Evolutionary conservation across 2,329 filamentous ascomycete genomes (phyloP).

Genomic region (Zymoseptoria passerinii): DNA sequence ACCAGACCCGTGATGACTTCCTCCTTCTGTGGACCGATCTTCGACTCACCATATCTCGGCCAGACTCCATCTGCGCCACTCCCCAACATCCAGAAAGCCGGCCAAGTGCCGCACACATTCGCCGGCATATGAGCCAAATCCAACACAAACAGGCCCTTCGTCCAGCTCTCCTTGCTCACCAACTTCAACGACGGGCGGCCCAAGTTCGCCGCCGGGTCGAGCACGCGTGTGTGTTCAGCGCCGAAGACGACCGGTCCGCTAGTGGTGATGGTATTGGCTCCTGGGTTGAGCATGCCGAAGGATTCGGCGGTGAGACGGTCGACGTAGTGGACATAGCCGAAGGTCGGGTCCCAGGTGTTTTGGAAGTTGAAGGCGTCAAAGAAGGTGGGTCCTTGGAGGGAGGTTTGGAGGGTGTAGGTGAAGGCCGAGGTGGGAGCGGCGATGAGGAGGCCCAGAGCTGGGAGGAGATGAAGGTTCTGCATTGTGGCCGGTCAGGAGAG

Average conservation of each 20-base stretch:
- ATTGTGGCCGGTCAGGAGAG: neutral
- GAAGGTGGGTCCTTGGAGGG: constrained; percentile 20
- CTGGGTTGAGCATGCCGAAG: constrained; percentile 19
- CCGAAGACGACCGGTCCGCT: constrained; percentile 29
- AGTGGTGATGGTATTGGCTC: constrained; percentile 16
- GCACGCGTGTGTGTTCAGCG: constrained; percentile 35
- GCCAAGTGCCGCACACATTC: constrained; percentile 33
- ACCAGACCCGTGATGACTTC: neutral
- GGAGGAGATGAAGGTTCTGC: neutral
- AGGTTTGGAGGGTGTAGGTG: constrained; percentile 10
- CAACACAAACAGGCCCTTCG: constrained; percentile 33
- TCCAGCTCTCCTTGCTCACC: constrained; percentile 31
- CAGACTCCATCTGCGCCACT: constrained; percentile 38
- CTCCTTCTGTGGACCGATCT: neutral
- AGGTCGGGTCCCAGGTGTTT: constrained; percentile 26
- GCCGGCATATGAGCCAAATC: constrained; percentile 33
- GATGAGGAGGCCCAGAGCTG: constrained; percentile 2
- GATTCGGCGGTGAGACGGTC: constrained; percentile 31
- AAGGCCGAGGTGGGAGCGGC: constrained; percentile 3
- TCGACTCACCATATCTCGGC: constrained; percentile 26
- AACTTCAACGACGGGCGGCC: constrained; percentile 30
- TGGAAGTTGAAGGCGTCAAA: constrained; percentile 32
- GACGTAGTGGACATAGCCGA: constrained; percentile 35
- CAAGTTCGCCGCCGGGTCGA: constrained; percentile 7
- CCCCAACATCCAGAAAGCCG: constrained; percentile 33